Evolutionary conservation across 371 early-diverging fungal genomes (phyloP).

Genomic region (Lichtheimia corymbifera): DNA sequence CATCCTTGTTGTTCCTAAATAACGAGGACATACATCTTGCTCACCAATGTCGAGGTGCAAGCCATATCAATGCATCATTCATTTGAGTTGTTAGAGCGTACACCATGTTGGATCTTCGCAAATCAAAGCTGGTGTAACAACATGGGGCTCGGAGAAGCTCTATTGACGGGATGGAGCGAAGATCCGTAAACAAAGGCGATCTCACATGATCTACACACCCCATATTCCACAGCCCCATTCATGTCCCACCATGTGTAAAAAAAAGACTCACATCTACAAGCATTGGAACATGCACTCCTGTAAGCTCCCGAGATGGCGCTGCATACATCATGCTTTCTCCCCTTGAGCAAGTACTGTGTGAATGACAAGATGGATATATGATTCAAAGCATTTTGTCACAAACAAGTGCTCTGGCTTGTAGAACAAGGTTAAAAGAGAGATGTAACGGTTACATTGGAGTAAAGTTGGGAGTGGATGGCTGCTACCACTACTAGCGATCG

Average conservation of each 20-base stretch:
- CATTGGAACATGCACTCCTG: slow-evolving; percentile 47
- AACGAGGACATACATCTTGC: slow-evolving; percentile 28
- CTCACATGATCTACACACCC: neutral
- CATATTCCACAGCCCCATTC: neutral
- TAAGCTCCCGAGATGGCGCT: slow-evolving; percentile 50
- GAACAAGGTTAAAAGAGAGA: slow-evolving; percentile 51
- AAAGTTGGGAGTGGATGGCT: slow-evolving; percentile 24
- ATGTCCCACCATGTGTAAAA: no score
- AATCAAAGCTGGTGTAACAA: slow-evolving; percentile 58
- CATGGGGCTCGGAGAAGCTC: slow-evolving; percentile 58
- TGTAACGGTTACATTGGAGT: slow-evolving; percentile 45
- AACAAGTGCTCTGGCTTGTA: slow-evolving; percentile 47
- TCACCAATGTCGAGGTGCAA: slow-evolving; percentile 51
- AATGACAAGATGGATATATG: slow-evolving; percentile 51
- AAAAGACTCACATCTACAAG: slow-evolving; percentile 42
- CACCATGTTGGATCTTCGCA: slow-evolving; percentile 56
- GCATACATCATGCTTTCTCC: slow-evolving; percentile 45
- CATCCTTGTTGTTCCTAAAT: slow-evolving; percentile 17
- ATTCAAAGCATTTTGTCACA: slow-evolving; percentile 49
- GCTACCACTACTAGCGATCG: neutral
- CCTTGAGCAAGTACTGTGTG: slow-evolving; percentile 42
- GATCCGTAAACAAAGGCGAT: neutral
- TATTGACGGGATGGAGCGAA: slow-evolving; percentile 10
- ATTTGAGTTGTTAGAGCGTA: slow-evolving; percentile 47
- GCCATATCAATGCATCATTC: slow-evolving; percentile 64